Percentiles rank a stretch among this genome's conserved stretches.
Conservation (phyloP, 352 stramenopile genomes). For the Pythium apleroticum region DNA sequence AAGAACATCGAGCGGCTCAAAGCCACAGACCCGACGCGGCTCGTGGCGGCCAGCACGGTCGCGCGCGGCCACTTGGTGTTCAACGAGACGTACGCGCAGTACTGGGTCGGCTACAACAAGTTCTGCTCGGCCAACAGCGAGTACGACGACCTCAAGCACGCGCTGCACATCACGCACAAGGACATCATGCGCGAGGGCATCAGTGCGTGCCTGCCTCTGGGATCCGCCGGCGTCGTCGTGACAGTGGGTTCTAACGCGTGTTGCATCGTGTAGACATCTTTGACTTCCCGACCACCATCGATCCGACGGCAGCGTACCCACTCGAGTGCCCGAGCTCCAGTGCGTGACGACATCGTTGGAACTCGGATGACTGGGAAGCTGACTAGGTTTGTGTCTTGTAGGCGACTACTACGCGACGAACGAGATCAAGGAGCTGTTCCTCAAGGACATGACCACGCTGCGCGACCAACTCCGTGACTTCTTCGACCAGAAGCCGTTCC, state of each 20-base stretch:
- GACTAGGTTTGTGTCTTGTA: slow-evolving; percentile 12
- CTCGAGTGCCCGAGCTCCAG: slow-evolving; percentile 63
- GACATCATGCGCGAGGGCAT: slow-evolving; percentile 72
- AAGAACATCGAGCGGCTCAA: slow-evolving; percentile 79
- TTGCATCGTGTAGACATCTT: slow-evolving; percentile 41
- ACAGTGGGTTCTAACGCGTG: no score
- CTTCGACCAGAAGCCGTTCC: slow-evolving; percentile 79
- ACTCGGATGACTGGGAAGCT: neutral
- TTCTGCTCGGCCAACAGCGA: slow-evolving; percentile 75
- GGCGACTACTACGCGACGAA: slow-evolving; percentile 60
- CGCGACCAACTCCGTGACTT: slow-evolving; percentile 73
- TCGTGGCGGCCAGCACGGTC: slow-evolving; percentile 81
- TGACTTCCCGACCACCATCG: slow-evolving; percentile 58
- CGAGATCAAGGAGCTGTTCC: slow-evolving; percentile 61
- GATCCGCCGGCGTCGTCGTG: no score
- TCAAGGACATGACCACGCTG: slow-evolving; percentile 69
- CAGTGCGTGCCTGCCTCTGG: slow-evolving; percentile 41
- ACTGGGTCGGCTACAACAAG: slow-evolving; percentile 90
- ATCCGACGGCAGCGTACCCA: slow-evolving; percentile 55
- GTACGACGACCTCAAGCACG: slow-evolving; percentile 69
- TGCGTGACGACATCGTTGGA: slow-evolving; percentile 25
- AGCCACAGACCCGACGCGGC: slow-evolving; percentile 73
- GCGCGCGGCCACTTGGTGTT: slow-evolving; percentile 84
- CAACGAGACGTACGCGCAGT: slow-evolving; percentile 88
- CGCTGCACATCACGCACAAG: slow-evolving; percentile 67